Evolutionary conservation across 2,329 filamentous ascomycete genomes (phyloP).

Genomic region (Cylindrodendrum hubeiense): DNA sequence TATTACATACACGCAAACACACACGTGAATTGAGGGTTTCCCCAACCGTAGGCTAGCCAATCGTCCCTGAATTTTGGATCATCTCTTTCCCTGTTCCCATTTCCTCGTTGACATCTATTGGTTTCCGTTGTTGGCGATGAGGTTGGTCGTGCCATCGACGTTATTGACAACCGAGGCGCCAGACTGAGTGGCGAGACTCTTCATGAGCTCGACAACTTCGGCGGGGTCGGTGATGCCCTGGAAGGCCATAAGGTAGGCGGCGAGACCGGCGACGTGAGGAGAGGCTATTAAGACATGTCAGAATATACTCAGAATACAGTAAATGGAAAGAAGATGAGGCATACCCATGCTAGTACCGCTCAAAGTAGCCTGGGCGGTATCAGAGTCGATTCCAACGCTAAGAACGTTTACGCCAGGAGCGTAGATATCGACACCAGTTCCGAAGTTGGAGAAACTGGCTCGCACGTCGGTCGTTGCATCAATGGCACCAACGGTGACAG

Average conservation of each 20-base stretch:
- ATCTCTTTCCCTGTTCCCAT: neutral
- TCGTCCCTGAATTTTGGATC: conserved; percentile 2
- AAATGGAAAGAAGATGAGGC: conserved; percentile 13
- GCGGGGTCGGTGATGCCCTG: conserved; percentile 59
- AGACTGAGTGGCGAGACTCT: conserved; percentile 62
- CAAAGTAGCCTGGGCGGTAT: conserved; percentile 59
- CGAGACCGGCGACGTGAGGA: conserved; percentile 76
- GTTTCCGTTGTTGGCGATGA: conserved; percentile 70
- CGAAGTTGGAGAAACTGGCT: conserved; percentile 71
- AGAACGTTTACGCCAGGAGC: conserved; percentile 67
- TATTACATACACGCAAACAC: conserved; percentile 40
- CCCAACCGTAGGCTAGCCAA: conserved; percentile 36
- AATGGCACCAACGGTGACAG: conserved; percentile 72
- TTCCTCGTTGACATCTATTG: conserved; percentile 37
- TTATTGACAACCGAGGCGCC: conserved; percentile 60
- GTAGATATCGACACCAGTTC: conserved; percentile 64
- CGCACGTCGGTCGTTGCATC: conserved; percentile 62
- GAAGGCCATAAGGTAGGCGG: conserved; percentile 74
- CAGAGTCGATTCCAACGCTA: conserved; percentile 64
- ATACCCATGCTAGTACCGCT: conserved; percentile 71
- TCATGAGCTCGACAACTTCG: conserved; percentile 61
- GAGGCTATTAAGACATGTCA: conserved; percentile 56
- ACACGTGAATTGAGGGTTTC: conserved; percentile 33
- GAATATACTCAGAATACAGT: conserved; percentile 13
- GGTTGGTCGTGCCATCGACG: conserved; percentile 57